phyloP scores from a whole-genome alignment of 2,329 filamentous ascomycete genomes.

The Colletotrichum acutatum region DNA sequence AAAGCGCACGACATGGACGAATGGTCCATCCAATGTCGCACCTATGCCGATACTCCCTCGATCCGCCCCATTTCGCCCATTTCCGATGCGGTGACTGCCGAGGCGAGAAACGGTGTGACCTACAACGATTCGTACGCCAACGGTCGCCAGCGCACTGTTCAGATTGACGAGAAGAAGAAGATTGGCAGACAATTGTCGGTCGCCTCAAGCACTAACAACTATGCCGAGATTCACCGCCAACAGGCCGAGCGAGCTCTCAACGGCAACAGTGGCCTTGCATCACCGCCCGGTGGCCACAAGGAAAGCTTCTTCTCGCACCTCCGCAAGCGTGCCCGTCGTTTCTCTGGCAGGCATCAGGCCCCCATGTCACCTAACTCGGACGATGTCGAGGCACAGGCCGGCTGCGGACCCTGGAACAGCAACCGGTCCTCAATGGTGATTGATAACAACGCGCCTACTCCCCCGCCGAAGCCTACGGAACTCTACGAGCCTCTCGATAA shows the following conservation, averaged over 20 bases:
- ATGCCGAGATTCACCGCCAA: conserved; percentile 87
- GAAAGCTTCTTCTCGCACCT: conserved; percentile 99
- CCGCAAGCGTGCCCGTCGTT: conserved; percentile 88
- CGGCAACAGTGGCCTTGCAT: conserved; percentile 79
- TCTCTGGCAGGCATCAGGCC: conserved; percentile 90
- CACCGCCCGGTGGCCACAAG: conserved; percentile 82
- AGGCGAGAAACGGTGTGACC: conserved; percentile 74
- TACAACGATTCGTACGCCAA: conserved; percentile 57
- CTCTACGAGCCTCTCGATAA: conserved; percentile 71
- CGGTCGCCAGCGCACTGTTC: conserved; percentile 49
- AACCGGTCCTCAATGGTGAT: conserved; percentile 87
- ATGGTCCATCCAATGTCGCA: conserved; percentile 80
- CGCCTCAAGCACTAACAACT: conserved; percentile 92
- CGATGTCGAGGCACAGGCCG: conserved; percentile 92
- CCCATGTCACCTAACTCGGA: conserved; percentile 83
- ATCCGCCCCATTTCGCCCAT: conserved; percentile 96
- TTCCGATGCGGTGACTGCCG: conserved; percentile 91
- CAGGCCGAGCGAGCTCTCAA: conserved; percentile 92
- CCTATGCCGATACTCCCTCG: conserved; percentile 97
- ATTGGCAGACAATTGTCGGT: conserved; percentile 94
- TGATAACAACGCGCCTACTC: conserved; percentile 65
- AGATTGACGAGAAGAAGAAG: conserved; percentile 78
- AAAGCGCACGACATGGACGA: conserved; percentile 95
- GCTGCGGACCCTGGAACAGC: conserved; percentile 88
- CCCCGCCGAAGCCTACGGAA: conserved; percentile 61